Evolutionary conservation across 441 rosid species (phyloP).

Genomic region (Melastoma candidum): DNA sequence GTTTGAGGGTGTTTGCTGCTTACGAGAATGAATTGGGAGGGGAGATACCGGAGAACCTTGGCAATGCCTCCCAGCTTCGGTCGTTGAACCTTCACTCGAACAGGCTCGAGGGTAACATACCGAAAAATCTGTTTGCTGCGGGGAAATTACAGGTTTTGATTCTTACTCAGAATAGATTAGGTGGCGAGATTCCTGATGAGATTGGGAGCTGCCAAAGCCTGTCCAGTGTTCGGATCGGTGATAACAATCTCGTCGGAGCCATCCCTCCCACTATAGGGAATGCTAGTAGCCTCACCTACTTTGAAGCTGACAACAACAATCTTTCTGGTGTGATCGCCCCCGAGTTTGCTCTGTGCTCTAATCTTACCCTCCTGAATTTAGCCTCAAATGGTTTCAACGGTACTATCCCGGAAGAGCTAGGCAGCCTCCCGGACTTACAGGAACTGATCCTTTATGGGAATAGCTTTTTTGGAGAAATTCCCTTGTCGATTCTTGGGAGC

Average conservation of each 20-base stretch:
- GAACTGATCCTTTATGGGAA: slow-evolving; percentile 87
- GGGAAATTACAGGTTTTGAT: slow-evolving; percentile 77
- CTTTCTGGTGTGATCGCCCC: slow-evolving; percentile 76
- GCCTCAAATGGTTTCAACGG: slow-evolving; percentile 82
- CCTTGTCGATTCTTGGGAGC: slow-evolving; percentile 54
- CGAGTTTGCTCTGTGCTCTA: slow-evolving; percentile 66
- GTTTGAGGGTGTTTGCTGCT: slow-evolving; percentile 69
- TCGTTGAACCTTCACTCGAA: slow-evolving; percentile 89
- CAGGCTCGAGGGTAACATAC: slow-evolving; percentile 68
- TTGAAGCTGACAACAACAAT: slow-evolving; percentile 76
- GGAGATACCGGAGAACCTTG: slow-evolving; percentile 63
- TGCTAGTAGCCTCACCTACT: slow-evolving; percentile 66
- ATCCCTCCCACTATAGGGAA: slow-evolving; percentile 73
- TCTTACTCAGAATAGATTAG: slow-evolving; percentile 65
- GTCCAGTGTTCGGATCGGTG: slow-evolving; percentile 76
- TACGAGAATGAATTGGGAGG: slow-evolving; percentile 74
- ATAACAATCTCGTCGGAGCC: slow-evolving; percentile 66
- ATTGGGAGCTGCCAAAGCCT: slow-evolving; percentile 70
- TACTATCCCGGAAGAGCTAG: slow-evolving; percentile 51
- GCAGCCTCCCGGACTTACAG: slow-evolving; percentile 69
- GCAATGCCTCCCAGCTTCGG: slow-evolving; percentile 52
- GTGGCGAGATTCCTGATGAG: slow-evolving; percentile 56
- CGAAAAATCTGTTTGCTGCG: slow-evolving; percentile 54
- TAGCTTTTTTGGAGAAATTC: slow-evolving; percentile 67
- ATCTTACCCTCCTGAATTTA: slow-evolving; percentile 74